Base-by-base conservation (phyloP, 495 filamentous ascomycete species). In the Xylaria grammica region DNA sequence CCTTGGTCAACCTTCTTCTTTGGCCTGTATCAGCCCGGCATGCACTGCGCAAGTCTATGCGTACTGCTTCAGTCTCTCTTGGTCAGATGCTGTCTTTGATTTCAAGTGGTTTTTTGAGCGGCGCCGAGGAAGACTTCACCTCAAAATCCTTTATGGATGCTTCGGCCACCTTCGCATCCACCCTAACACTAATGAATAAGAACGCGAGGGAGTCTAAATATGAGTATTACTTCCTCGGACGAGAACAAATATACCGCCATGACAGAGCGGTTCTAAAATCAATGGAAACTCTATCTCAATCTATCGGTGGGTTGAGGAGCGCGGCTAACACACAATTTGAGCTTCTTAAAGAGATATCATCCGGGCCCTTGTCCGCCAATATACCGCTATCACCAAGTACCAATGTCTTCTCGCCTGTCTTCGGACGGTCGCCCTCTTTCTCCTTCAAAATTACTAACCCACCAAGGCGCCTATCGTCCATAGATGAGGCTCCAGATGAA, bases 311-410 rank as follows among this genome's bases (percentile, higher is more conserved):
- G 3, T 78, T 99, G 72, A 86, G 93, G 52, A 96, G 92, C 78
- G 93, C 95, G 38, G 93, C 95, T 22, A 84, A 87, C 19, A 91
- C 94, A 8, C 95, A 99, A 70, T 97, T 98, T 69, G 85, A 87
- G 34, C 83, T 98, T 27, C 79, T 97, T 26, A 85, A 85, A 63
- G 89, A 93, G 67, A 79, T 86, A 1, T 74, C 72, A 42, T 62
- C 50, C 34, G 65, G 56, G 19, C 62, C 55, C 9, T 40, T 29
- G 10, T 68, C 69, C 20, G 60, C 61, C 7, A 45, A 60, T 22
- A 60, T 66, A 22, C 44, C 57, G 8, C 36, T 64, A 19, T 80
- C 79, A 15, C 78, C 80, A 1, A 61, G 42, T n/a, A 71, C 68
- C 0, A 69, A 74, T 4, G 26, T 65, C 0, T 68, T 68, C n/a